Base-by-base conservation (phyloP, 1,139 yeast species). In the Casaregolazyma lundiana region DNA sequence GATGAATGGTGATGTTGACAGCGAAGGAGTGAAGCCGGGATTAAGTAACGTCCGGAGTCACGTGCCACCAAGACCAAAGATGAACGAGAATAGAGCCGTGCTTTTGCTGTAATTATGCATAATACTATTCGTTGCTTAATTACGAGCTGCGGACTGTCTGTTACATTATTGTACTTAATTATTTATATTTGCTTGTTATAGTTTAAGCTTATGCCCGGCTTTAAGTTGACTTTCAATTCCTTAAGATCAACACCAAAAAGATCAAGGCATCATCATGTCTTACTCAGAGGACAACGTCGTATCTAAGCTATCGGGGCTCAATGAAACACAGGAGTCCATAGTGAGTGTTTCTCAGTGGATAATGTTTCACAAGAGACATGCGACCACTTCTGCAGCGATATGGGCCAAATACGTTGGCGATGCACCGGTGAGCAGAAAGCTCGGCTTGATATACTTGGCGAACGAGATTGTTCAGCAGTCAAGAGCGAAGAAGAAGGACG, bases 391-490 rank as follows among this genome's bases (percentile, higher is more conserved):
- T 20, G 86, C 88, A 2, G 63, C 69, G 36, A 66, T 77, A 13
- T 88, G 95, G 96, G 67, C 77, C 4, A 62, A 68, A 16, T 75
- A 71, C 53, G 63, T 78, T 13, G 54, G 53, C 4, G 47, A 60
- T 37, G 66, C 72, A 11, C 66, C 74, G n/a, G 58, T 69, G 15
- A 59, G 67, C 44, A 76, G 80, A 58, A 74, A 74, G 53, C 71
- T 88, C 45, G 73, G 83, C 1, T 64, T 84, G 46, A 71, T 88
- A 29, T 87, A 88, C 58, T 71, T 88, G 17, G 84, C 87, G 47
- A 88, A 88, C 61, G 96, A 88, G 57, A 84, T 88, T 20, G 84
- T 86, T 0, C 96, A 88, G 64, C 86, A 85, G 60, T 80, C 92
- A 2, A 73, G 83, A 47, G 82, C 84, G 39, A 80, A 81, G 58